Evolutionary conservation across 345 rosid genomes (phyloP), one percentile per base, ranked within the genome.

Genomic region (Populus davidiana): DNA sequence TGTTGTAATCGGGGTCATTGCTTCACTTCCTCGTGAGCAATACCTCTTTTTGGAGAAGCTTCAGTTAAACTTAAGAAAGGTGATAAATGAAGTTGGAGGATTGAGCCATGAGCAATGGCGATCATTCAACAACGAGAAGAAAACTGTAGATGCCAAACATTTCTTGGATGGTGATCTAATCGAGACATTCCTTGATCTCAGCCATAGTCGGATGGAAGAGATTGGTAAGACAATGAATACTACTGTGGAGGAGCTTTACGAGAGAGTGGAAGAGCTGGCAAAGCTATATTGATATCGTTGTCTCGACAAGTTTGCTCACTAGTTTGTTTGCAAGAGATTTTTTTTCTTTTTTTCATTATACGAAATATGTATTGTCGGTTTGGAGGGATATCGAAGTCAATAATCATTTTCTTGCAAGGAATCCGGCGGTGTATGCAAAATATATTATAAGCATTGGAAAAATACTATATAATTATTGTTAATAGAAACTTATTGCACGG

Each of bases 11-110:
- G 99, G 97, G 59, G 96, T 96, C 41, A 89, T 96, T 72, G 98
- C 99, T 16, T 96, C 99, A 0, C 90, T 96, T 52, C 96, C 97
- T 33, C 90, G 88, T 8, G 95, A 91, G 10, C 95, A 91, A 74
- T 93, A 91, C 35, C 29, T 82, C 16, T 93, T 93, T 81, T 69
- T 93, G 64, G 97, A 93, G 86, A 92, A 92, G 82, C 90, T 96
- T 36, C 95, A 93, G 80, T 79, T 91, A 8, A 88, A 88, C 83
- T 75, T 96, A 82, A 90, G 92, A 78, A 92, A 88, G 86, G 94
- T 93, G 82, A 93, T 93, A 25, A 92, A 93, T 77, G 99, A 98
- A 12, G 95, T 96, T 1, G 98, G 99, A n/a, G 97, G 97, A 33
- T 82, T 93, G 76, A 92, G 88, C 86, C 97, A 96, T 10, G 97